Conservation (phyloP, 116 monocot genomes). For the Thalassia testudinum region DNA sequence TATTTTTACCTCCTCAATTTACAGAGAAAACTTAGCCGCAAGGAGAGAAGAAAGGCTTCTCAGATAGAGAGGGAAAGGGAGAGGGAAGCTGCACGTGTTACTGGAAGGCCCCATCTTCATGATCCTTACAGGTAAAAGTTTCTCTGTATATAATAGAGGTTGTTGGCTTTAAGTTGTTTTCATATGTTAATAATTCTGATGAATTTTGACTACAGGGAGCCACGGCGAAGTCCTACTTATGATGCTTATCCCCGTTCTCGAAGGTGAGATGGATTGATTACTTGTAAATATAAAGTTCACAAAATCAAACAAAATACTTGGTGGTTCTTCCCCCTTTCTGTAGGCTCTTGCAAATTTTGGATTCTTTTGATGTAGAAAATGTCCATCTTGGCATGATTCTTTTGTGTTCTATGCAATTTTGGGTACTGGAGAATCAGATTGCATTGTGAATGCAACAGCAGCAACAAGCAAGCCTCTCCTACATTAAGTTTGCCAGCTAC, state of each 20-base stretch:
- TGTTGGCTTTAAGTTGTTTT: background rate
- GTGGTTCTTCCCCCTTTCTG: too few species aligned
- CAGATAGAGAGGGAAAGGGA: constrained; percentile 92
- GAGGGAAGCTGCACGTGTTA: constrained; percentile 52
- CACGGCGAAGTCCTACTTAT: constrained; percentile 87
- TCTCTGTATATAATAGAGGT: background rate
- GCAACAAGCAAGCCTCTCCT: too few species aligned
- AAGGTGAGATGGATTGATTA: constrained; percentile 20
- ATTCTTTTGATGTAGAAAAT: too few species aligned
- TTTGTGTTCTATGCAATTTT: too few species aligned
- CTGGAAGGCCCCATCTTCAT: constrained; percentile 47
- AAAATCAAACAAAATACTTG: too few species aligned
- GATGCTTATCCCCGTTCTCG: constrained; percentile 72
- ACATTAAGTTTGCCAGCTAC: too few species aligned
- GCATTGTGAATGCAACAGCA: too few species aligned
- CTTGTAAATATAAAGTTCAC: too few species aligned
- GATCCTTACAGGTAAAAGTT: constrained; percentile 82
- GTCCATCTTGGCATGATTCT: too few species aligned
- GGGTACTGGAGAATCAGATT: too few species aligned
- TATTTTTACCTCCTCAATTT: too few species aligned
- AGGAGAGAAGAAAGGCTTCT: constrained; percentile 96
- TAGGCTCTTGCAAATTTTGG: too few species aligned
- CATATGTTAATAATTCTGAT: background rate
- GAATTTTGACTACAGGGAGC: constrained; percentile 43
- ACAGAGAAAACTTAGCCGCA: constrained; percentile 94